A percentile compares a stretch with the other conserved stretches of the same genome.
Evolutionary conservation across 768 basidiomycete species (phyloP).

Genomic region (Ramaria rubella): DNA sequence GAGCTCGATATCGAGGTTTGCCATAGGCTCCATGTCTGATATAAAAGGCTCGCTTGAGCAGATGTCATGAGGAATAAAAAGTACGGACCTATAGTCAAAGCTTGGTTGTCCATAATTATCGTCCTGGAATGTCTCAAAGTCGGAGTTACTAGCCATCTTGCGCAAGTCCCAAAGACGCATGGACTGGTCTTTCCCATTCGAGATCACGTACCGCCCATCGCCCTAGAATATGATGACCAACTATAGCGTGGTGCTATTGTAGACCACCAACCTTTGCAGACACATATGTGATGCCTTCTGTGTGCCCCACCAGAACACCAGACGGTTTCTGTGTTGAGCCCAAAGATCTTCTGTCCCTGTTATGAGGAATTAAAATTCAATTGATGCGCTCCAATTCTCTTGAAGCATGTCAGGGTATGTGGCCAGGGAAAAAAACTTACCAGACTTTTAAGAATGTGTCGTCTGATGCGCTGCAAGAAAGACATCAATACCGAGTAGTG

Average conservation of each 20-base stretch:
- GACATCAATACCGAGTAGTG: background rate
- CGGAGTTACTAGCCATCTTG: constrained; percentile 74
- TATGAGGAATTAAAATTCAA: background rate
- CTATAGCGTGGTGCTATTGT: background rate
- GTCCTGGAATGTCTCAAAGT: constrained; percentile 51
- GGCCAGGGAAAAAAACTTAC: constrained; percentile 35
- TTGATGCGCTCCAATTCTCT: no score
- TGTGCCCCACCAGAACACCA: constrained; percentile 91
- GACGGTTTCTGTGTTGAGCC: constrained; percentile 62
- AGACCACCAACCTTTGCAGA: constrained; percentile 53
- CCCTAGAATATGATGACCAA: constrained; percentile 34
- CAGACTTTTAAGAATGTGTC: constrained; percentile 94
- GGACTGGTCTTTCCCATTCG: constrained; percentile 94
- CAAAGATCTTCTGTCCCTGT: constrained; percentile 49
- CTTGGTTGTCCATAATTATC: constrained; percentile 48
- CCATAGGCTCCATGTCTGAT: constrained; percentile 60
- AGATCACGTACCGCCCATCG: constrained; percentile 91
- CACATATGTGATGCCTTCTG: constrained; percentile 92
- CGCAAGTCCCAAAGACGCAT: constrained; percentile 90
- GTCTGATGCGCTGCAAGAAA: constrained; percentile 72
- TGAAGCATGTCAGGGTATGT: background rate
- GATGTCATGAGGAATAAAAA: constrained; percentile 3
- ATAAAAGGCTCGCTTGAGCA: background rate
- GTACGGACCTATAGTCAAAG: constrained; percentile 78
- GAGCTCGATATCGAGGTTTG: constrained; percentile 52